These are phyloP conservation scores for Echium plantagineum DNA, from an alignment of 257 asterid species.

Conservation along the genomic window DNA sequence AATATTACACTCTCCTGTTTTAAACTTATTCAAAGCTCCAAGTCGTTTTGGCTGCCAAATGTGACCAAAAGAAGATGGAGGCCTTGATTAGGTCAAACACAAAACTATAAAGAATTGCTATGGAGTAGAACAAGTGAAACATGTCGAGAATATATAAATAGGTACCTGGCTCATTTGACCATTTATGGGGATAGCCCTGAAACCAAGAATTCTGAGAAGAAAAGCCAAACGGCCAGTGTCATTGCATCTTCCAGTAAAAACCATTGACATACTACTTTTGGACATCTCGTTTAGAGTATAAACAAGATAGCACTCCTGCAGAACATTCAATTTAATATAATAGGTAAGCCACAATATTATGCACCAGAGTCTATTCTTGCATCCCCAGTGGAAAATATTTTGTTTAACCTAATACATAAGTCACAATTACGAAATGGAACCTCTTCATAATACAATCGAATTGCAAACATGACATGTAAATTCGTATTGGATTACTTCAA, in stretches of 20 bases:
- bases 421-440: no score
- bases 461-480: no score
- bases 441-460: no score
- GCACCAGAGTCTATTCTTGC: no score
- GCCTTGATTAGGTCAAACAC: conserved; percentile 4
- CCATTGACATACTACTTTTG: conserved; percentile 75
- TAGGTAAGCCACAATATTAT: conserved; percentile 2
- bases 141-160: conserved; percentile 4
- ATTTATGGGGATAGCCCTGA: no score
- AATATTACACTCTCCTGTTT: conserved; percentile 80
- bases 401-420: no score
- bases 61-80: neutral
- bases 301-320: conserved; percentile 78
- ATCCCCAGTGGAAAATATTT: no score
- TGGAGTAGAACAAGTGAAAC: conserved; percentile 4
- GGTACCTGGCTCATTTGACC: neutral
- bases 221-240: conserved; percentile 63
- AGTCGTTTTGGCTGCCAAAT: conserved; percentile 64
- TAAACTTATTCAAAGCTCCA: conserved; percentile 72
- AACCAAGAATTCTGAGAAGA: conserved; percentile 32
- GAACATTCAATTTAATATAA: conserved; percentile 1
- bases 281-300: conserved; percentile 67
- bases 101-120: neutral
- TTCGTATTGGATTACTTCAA: no score
- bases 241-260: conserved; percentile 86